Base-by-base conservation (phyloP, 441 rosid genomes). In the California macrophylla region DNA sequence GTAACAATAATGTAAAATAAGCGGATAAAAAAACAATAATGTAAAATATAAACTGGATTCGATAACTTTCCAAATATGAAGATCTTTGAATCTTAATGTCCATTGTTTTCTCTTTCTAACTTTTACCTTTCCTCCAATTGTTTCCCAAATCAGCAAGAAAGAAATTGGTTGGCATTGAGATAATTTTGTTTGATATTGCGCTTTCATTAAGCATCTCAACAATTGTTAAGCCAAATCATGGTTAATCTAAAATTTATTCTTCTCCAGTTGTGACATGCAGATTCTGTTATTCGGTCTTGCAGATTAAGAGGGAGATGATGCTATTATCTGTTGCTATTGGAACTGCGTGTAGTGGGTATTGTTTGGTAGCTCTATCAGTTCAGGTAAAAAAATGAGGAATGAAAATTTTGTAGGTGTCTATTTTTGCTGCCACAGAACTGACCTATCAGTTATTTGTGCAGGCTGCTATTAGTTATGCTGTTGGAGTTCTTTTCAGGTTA, bases 401-500 rank as follows among this genome's bases (percentile, higher is more conserved):
- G 69, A 28, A 25, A n/a, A 58, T 4, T 32, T 4, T 67, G 66
- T 25, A 50, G 18, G 58, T 23, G 16, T 50, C 21, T 50, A 50
- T 71, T 56, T 74, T 63, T 67, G 70, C 75, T 78, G 68, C 42
- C 5, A 6, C 69, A 64, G 69, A 74, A 54, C 56, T 76, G 56
- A 76, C 74, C 64, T 28, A 28, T 67, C 75, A 68, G 28, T 71
- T 66, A 4, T 64, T 74, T 70, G 42, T 72, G 70, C 87, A 91
- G 97, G 98, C 92, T 76, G 96, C 94, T 52, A 69, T 85, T 26
- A 91, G 97, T 74, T 93, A 93, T 82, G 88, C 85, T 0, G 75
- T 88, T 30, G 97, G 98, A 70, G 96, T 87, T 67, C 73, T 84
- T 77, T 87, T 86, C 93, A 87, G 98, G 98, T 91, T 79, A 70